A percentile compares a stretch with the other conserved stretches of the same genome.
These are phyloP conservation scores for Ophiostoma populinum DNA, from an alignment of 2,329 filamentous ascomycete genomes.

Conservation along the genomic window DNA sequence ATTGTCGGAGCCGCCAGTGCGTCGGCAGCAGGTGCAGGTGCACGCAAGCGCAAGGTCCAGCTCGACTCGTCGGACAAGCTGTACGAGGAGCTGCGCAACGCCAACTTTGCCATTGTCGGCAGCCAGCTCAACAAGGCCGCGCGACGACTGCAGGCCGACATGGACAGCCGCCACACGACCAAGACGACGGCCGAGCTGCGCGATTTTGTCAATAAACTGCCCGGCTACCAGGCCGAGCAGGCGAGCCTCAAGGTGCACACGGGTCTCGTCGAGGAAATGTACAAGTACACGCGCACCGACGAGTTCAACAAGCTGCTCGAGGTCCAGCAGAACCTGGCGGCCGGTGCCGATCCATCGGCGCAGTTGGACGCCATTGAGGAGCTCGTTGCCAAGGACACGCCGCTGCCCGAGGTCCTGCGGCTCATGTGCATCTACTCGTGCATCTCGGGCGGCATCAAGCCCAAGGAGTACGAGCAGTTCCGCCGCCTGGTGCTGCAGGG, in stretches of 20 bases:
- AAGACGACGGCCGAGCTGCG: conserved; percentile 83
- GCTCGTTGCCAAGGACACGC: conserved; percentile 74
- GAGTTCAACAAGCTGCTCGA: conserved; percentile 77
- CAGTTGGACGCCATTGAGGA: conserved; percentile 89
- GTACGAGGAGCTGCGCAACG: conserved; percentile 72
- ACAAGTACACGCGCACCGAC: conserved; percentile 80
- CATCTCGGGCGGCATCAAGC: conserved; percentile 72
- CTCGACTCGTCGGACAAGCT: conserved; percentile 81
- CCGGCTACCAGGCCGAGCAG: conserved; percentile 83
- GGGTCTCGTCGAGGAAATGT: conserved; percentile 82
- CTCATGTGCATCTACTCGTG: conserved; percentile 84
- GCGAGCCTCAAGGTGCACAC: conserved; percentile 86
- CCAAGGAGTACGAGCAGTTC: conserved; percentile 78
- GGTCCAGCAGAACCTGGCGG: conserved; percentile 88
- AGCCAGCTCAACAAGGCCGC: conserved; percentile 80
- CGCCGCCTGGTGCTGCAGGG: conserved; percentile 76
- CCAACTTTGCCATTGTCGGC: conserved; percentile 91
- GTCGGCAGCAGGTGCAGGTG: conserved; percentile 13
- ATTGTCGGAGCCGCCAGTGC: conserved; percentile 48
- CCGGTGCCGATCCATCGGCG: conserved; percentile 71
- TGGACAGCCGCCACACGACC: conserved; percentile 70
- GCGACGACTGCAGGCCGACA: conserved; percentile 66
- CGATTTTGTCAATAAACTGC: conserved; percentile 87
- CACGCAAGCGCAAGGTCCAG: conserved; percentile 66
- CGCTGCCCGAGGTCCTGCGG: conserved; percentile 65